Evolutionary conservation across 805 yeast genomes (phyloP).

Genomic region (Starmerella vaccinii): DNA sequence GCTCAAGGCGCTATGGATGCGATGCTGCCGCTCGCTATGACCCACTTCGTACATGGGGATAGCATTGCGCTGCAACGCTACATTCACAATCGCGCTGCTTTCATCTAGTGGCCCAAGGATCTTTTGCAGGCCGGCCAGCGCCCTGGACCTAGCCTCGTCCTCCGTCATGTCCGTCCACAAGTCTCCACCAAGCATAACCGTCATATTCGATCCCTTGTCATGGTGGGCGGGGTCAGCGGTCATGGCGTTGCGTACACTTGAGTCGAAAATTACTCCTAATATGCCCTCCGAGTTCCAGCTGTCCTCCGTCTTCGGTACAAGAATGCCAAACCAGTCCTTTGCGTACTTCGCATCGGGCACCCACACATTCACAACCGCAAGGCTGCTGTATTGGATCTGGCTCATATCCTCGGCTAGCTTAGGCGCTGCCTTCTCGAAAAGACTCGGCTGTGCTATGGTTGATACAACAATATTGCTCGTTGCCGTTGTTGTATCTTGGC

Average conservation of each 20-base stretch:
- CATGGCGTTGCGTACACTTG: constrained; percentile 58
- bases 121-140: constrained; percentile 34
- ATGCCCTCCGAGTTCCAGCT: constrained; percentile 44
- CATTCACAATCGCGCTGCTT: constrained; percentile 25
- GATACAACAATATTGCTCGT: constrained; percentile 19
- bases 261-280: constrained; percentile 84
- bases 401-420: constrained; percentile 10
- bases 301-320: constrained; percentile 54
- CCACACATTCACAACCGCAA: constrained; percentile 63
- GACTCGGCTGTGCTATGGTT: constrained; percentile 18
- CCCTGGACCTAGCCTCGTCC: constrained; percentile 25
- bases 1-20: constrained; percentile 31
- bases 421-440: constrained; percentile 14
- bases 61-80: constrained; percentile 42
- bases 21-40: constrained; percentile 39
- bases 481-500: background rate
- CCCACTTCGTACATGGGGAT: constrained; percentile 77
- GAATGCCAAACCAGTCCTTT: constrained; percentile 70
- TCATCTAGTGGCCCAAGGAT: constrained; percentile 33
- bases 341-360: constrained; percentile 36
- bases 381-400: constrained; percentile 43
- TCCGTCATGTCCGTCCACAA: constrained; percentile 33
- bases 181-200: constrained; percentile 89
- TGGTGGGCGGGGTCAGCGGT: constrained; percentile 5
- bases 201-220: constrained; percentile 52